These are phyloP conservation scores for Nakaseomyces delphensis DNA, from an alignment of 1,139 yeast genomes.

Conservation along the genomic window DNA sequence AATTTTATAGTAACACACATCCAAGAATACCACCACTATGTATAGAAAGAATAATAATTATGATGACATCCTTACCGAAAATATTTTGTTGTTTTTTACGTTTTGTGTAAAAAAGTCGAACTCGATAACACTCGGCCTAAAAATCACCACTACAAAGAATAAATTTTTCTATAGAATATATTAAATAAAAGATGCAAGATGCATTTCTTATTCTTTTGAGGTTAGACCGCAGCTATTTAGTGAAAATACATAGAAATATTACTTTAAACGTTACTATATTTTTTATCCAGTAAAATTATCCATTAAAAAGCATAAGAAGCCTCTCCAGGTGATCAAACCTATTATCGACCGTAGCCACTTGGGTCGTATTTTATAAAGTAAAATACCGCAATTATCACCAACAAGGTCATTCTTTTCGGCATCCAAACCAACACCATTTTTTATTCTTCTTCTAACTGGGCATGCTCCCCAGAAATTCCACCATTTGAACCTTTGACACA, in stretches of 20 bases:
- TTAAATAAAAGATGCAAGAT: too few species aligned
- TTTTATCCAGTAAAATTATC: slow-evolving; percentile 48
- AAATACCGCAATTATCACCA: slow-evolving; percentile 42
- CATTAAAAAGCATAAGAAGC: slow-evolving; percentile 53
- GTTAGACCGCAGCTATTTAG: too few species aligned
- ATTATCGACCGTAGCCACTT: slow-evolving; percentile 39
- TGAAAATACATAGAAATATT: background rate
- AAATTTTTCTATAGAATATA: too few species aligned
- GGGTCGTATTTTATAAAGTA: slow-evolving; percentile 47
- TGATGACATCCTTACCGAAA: too few species aligned
- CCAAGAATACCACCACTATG: too few species aligned
- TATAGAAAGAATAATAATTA: too few species aligned
- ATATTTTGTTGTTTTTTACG: too few species aligned
- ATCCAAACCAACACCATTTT: slow-evolving; percentile 66
- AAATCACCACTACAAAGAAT: too few species aligned
- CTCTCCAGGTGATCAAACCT: slow-evolving; percentile 61
- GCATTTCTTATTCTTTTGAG: too few species aligned
- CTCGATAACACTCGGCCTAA: too few species aligned
- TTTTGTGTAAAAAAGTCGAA: too few species aligned
- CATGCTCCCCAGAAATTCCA: slow-evolving; percentile 70
- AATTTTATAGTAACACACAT: too few species aligned
- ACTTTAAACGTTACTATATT: background rate
- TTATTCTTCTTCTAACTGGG: slow-evolving; percentile 60
- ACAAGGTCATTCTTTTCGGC: slow-evolving; percentile 58
- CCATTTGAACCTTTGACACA: slow-evolving; percentile 85